These are phyloP conservation scores for Globisporangium paroecandrum DNA, from an alignment of 352 stramenopile species.

Conservation along the genomic window DNA sequence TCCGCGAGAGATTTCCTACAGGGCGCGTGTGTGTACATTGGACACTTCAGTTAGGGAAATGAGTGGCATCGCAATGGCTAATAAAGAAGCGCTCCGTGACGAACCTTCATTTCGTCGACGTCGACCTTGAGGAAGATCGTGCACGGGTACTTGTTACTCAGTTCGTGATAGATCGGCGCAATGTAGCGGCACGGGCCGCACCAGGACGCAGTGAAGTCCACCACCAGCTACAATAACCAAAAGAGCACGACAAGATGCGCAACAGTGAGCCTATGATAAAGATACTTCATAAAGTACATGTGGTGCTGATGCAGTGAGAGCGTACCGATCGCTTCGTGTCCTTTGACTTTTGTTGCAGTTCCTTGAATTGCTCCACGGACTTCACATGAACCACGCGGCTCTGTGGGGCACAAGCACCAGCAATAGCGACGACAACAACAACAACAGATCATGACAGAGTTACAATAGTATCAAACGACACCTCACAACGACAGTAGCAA, in stretches of 20 bases:
- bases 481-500: background rate
- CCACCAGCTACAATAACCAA: constrained; percentile 39
- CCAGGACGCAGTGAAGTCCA: constrained; percentile 89
- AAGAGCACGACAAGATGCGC: background rate
- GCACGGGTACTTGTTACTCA: constrained; percentile 81
- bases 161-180: constrained; percentile 77
- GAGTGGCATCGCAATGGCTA: too few relatives aligned
- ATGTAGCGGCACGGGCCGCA: constrained; percentile 87
- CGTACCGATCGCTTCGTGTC: constrained; percentile 58
- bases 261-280: background rate
- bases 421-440: background rate
- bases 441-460: background rate
- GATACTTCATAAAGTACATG: background rate
- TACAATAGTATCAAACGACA: background rate
- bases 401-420: constrained; percentile 18
- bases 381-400: constrained; percentile 68
- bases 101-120: constrained; percentile 75
- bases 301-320: background rate
- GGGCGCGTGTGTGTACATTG: background rate
- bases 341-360: constrained; percentile 67
- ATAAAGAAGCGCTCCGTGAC: background rate
- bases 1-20: constrained; percentile 48
- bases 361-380: constrained; percentile 67
- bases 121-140: constrained; percentile 89
- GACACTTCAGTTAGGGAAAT: background rate